Evolutionary conservation across 257 asterid genomes (phyloP).

Genomic region (Solanum medicagineum): DNA sequence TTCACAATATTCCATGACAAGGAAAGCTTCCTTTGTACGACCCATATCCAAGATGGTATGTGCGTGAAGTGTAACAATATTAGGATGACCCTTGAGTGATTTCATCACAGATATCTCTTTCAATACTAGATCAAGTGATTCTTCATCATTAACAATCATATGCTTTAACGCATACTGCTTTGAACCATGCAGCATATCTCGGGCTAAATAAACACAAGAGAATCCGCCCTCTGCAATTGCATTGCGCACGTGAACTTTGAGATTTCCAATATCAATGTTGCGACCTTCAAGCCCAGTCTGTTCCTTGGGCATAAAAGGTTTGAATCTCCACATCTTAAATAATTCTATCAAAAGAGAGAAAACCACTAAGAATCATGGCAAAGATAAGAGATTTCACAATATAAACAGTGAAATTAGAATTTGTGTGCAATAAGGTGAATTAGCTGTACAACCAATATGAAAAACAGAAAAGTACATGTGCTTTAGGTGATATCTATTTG

Average conservation of each 20-base stretch:
- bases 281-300: slow-evolving; percentile 96
- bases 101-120: slow-evolving; percentile 89
- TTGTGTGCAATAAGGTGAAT: background rate
- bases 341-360: background rate
- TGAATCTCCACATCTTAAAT: slow-evolving; percentile 81
- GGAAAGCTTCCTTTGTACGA: slow-evolving; percentile 87
- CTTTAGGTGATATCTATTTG: background rate
- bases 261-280: slow-evolving; percentile 60
- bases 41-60: slow-evolving; percentile 84
- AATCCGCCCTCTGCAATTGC: slow-evolving; percentile 96
- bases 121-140: slow-evolving; percentile 55
- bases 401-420: background rate
- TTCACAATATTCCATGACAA: slow-evolving; percentile 93
- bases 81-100: slow-evolving; percentile 85
- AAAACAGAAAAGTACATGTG: background rate
- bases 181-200: slow-evolving; percentile 69
- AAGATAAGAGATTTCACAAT: background rate
- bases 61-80: slow-evolving; percentile 62
- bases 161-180: slow-evolving; percentile 93
- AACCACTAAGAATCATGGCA: background rate
- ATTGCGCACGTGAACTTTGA: slow-evolving; percentile 78
- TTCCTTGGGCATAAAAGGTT: slow-evolving; percentile 74
- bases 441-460: background rate
- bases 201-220: slow-evolving; percentile 83
- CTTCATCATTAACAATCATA: slow-evolving; percentile 85